phyloP scores from a whole-genome alignment of 305 asterid species.

The Fraxinus platypoda region DNA sequence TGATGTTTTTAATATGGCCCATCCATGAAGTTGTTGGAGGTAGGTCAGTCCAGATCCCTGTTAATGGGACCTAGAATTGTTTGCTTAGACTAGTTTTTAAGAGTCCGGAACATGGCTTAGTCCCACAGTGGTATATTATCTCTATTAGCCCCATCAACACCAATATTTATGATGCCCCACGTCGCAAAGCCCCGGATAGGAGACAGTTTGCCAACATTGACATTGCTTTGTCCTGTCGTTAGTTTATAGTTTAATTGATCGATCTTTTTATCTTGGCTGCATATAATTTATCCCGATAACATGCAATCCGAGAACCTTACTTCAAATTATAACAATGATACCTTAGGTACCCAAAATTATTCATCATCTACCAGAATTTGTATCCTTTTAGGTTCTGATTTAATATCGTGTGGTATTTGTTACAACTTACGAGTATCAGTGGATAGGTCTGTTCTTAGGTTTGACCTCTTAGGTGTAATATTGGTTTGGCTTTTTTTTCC shows the following conservation, averaged over 20 bases:
- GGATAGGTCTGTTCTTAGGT: not conserved
- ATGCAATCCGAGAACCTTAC: too few species aligned
- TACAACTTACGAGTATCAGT: not conserved
- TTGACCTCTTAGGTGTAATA: not conserved
- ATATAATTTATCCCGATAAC: too few species aligned
- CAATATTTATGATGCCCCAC: constrained; percentile 39
- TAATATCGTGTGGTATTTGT: not conserved
- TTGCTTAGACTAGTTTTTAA: constrained; percentile 8
- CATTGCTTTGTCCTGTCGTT: too few species aligned
- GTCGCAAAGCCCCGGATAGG: constrained; percentile 4
- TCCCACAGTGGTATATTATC: not conserved
- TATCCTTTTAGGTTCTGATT: not conserved
- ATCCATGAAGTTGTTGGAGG: constrained; percentile 35
- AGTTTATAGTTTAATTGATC: too few species aligned
- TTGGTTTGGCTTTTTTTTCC: too few species aligned
- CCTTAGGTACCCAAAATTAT: not conserved
- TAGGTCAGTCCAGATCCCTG: constrained; percentile 44
- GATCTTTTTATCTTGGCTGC: too few species aligned
- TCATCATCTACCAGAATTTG: not conserved
- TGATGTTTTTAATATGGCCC: constrained; percentile 34
- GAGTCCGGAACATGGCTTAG: constrained; percentile 6
- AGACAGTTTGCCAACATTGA: too few species aligned
- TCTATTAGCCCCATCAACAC: constrained; percentile 33
- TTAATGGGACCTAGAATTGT: constrained; percentile 28
- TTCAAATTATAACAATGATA: too few species aligned